Base-by-base conservation (phyloP, 2,329 filamentous ascomycete genomes). In the Aspergillus udagawae region DNA sequence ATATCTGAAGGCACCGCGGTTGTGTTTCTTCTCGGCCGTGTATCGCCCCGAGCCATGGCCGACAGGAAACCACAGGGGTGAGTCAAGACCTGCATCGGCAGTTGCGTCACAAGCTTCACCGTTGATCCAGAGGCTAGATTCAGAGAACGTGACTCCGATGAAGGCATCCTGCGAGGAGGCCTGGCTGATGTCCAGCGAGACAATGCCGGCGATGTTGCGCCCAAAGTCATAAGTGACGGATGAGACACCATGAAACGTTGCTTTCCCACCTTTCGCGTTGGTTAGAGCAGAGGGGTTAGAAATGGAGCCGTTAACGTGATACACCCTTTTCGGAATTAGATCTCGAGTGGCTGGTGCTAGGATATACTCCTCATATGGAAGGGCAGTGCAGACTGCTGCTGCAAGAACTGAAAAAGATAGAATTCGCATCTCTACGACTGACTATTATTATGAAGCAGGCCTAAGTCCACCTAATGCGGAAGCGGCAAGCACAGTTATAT, bases 91-190 rank as follows among this genome's bases (percentile, higher is more conserved):
- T 4, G 72, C 70, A 52, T 80, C 76, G 2, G 73, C 73, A 0
- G 77, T 82, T 1, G 77, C 77, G 65, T 83, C 81, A 57, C 75
- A 74, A 7, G 68, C 73, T 28, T 74, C 62, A 3, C 72, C 74
- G 41, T 75, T 80, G 49, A 84, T 79, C 79, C 79, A 84, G 1
- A 81, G 60, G 25, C 60, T 70, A 1, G 68, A 72, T 56, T 79
- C 75, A 0, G 70, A 72, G 55, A 75, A 79, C 3, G 70, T 73
- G 7, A 78, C 57, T 4, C 75, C 75, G 7, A 79, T 63, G n/a
- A 69, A 72, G 9, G 68, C 70, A 51, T 64, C 58, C 0, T 61
- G 27, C 2, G 68, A 64, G 1, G 65, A 65, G 1, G 59, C 54
- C 1, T 57, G 55, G 3, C 51, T 64, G 10, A 75, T 65, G 5